phyloP scores from a whole-genome alignment of 1,284 basidiomycete species.

The Caloboletus firmus region DNA sequence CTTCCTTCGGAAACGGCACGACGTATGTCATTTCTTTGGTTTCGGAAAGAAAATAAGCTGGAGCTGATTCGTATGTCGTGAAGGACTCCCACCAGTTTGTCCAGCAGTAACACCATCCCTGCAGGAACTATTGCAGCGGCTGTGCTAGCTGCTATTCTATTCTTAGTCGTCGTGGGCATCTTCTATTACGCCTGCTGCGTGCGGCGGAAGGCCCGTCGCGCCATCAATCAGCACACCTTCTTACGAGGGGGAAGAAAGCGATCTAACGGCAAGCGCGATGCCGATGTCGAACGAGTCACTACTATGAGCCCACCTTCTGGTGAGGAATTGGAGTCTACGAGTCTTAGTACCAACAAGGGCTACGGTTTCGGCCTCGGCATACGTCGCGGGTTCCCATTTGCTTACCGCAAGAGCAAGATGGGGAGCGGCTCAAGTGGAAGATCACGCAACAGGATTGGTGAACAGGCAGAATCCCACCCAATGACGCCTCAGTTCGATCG shows the following conservation, averaged over 20 bases:
- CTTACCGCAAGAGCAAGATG: slow-evolving; percentile 25
- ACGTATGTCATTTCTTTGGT: slow-evolving; percentile 25
- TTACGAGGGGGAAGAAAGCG: neutral
- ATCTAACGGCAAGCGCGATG: neutral
- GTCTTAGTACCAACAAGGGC: slow-evolving; percentile 33
- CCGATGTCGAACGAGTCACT: slow-evolving; percentile 14
- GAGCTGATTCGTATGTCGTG: slow-evolving; percentile 9
- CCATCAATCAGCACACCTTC: slow-evolving; percentile 12
- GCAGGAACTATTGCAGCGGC: slow-evolving; percentile 64
- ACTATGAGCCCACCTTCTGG: slow-evolving; percentile 9
- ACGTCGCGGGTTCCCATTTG: slow-evolving; percentile 30
- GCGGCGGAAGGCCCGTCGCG: slow-evolving; percentile 44
- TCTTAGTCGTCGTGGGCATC: slow-evolving; percentile 44
- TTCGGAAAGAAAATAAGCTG: neutral
- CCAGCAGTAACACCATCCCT: slow-evolving; percentile 25
- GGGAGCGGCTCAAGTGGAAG: slow-evolving; percentile 20
- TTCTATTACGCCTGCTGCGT: slow-evolving; percentile 44
- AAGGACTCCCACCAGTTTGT: slow-evolving; percentile 15
- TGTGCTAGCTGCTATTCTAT: slow-evolving; percentile 53
- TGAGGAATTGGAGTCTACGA: slow-evolving; percentile 30
- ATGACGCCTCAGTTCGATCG: slow-evolving; percentile 23
- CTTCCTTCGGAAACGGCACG: slow-evolving; percentile 34
- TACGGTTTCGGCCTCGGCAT: slow-evolving; percentile 36
- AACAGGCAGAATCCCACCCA: slow-evolving; percentile 22
- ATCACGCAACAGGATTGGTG: slow-evolving; percentile 10